phyloP scores from a whole-genome alignment of 2,329 filamentous ascomycete genomes.

The Aureobasidium sp. region DNA sequence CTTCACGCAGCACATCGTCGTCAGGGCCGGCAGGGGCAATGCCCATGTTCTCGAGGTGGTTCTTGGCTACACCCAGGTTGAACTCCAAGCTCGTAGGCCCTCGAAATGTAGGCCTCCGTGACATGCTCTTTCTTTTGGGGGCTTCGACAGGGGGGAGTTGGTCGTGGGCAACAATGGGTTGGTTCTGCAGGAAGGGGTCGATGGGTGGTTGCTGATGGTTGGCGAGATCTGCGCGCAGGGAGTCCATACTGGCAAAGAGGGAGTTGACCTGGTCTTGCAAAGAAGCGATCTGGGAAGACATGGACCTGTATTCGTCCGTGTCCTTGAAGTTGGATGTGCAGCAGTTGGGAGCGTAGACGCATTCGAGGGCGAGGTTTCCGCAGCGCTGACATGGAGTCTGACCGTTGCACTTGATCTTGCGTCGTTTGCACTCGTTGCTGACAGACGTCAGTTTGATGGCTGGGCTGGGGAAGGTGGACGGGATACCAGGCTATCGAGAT shows the following conservation, averaged over 20 bases:
- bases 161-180: neutral
- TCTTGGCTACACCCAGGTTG: slow-evolving; percentile 79
- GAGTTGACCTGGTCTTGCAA: slow-evolving; percentile 80
- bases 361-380: slow-evolving; percentile 57
- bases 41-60: slow-evolving; percentile 82
- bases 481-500: slow-evolving; percentile 59
- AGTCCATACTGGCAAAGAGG: slow-evolving; percentile 65
- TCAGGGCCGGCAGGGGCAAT: slow-evolving; percentile 54
- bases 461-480: neutral
- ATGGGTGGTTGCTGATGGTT: slow-evolving; percentile 29
- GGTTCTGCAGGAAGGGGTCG: slow-evolving; percentile 30
- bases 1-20: slow-evolving; percentile 43
- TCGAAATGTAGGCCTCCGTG: slow-evolving; percentile 56
- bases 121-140: slow-evolving; percentile 17
- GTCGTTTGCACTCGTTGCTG: slow-evolving; percentile 58
- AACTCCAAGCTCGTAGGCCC: slow-evolving; percentile 82
- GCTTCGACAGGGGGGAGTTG: slow-evolving; percentile 20
- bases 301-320: slow-evolving; percentile 79
- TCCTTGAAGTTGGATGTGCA: slow-evolving; percentile 78
- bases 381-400: slow-evolving; percentile 59
- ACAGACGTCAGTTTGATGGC: slow-evolving; percentile 11
- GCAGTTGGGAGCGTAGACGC: slow-evolving; percentile 60
- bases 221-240: slow-evolving; percentile 50
- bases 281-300: slow-evolving; percentile 64
- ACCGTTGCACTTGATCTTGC: slow-evolving; percentile 64